phyloP scores from a whole-genome alignment of 352 stramenopile genomes.

The Phytophthora tubulina region DNA sequence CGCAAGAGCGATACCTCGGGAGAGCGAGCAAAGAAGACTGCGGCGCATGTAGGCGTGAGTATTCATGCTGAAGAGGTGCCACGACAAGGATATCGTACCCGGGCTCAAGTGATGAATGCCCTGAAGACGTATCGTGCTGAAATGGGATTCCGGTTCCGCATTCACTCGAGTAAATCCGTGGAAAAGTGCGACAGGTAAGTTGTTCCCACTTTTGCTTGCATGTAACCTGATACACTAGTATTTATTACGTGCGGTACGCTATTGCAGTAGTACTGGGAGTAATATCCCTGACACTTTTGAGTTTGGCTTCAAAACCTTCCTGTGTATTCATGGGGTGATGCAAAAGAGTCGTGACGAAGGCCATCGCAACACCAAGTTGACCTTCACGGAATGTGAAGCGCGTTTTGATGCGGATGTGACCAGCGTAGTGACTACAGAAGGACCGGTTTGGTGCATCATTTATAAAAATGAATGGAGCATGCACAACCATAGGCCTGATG shows the following conservation, averaged over 20 bases:
- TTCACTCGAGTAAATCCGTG: neutral
- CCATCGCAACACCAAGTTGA: neutral
- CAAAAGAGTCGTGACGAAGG: constrained; percentile 1
- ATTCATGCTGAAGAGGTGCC: neutral
- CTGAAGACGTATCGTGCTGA: neutral
- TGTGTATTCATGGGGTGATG: constrained; percentile 17
- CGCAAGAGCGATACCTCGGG: neutral
- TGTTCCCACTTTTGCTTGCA: neutral
- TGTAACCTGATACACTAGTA: too few relatives aligned
- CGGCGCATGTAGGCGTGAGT: neutral
- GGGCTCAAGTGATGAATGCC: neutral
- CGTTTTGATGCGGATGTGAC: too few relatives aligned
- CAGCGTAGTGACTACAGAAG: neutral
- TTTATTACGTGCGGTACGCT: too few relatives aligned
- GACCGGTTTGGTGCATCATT: neutral
- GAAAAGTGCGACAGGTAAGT: neutral
- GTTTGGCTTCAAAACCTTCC: constrained; percentile 16
- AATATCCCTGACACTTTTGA: neutral
- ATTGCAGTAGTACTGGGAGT: neutral
- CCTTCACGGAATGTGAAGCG: constrained; percentile 12
- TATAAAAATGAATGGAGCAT: constrained; percentile 7
- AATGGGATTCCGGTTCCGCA: neutral
- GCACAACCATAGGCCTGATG: constrained; percentile 7
- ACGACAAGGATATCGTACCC: neutral
- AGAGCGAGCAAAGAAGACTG: neutral